These are phyloP conservation scores for Populus davidiana DNA, from an alignment of 345 rosid species.

Conservation along the genomic window DNA sequence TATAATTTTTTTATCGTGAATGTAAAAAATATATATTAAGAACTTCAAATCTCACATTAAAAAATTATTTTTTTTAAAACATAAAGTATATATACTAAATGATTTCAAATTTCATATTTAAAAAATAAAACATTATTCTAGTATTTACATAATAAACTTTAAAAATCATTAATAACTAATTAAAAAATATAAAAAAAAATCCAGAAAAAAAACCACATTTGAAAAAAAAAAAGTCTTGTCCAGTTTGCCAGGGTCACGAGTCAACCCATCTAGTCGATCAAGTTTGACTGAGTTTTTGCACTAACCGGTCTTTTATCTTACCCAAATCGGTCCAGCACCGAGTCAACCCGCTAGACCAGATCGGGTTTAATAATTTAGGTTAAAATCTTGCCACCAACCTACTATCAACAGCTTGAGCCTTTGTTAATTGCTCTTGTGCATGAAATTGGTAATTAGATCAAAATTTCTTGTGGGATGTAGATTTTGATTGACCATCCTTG, in stretches of 20 bases:
- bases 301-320: rapidly evolving
- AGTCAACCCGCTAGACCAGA: rapidly evolving
- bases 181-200: too few species aligned
- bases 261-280: rapidly evolving
- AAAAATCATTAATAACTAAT: rapidly evolving
- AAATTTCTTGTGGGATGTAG: not conserved
- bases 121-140: too few species aligned
- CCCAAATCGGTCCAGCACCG: rapidly evolving
- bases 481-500: not conserved
- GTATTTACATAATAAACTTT: too few species aligned
- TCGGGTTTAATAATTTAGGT: rapidly evolving
- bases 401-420: not conserved
- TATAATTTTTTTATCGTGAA: too few species aligned
- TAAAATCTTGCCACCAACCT: not conserved
- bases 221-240: too few species aligned
- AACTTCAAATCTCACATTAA: rapidly evolving
- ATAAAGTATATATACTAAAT: too few species aligned
- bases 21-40: too few species aligned
- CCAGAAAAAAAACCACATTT: too few species aligned
- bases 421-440: not conserved
- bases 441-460: not conserved
- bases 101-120: rapidly evolving
- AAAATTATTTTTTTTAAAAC: too few species aligned
- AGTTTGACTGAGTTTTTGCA: rapidly evolving
- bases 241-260: rapidly evolving